A percentile compares a stretch with the other conserved stretches of the same genome.
phyloP scores from a whole-genome alignment of 1,139 yeast genomes.

The Lodderomyces margitis region DNA sequence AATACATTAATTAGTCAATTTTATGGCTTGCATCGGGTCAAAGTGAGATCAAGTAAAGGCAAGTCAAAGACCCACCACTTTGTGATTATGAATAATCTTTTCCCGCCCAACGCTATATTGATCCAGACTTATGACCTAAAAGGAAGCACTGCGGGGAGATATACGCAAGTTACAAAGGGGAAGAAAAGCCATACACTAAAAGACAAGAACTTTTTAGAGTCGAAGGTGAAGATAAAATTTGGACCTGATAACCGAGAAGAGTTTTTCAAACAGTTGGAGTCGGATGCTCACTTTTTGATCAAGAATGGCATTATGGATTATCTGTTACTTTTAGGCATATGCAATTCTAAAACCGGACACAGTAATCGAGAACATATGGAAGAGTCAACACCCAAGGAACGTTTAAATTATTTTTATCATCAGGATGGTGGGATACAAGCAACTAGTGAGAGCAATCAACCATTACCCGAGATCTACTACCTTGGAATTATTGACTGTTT shows the following conservation, averaged over 20 bases:
- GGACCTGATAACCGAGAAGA: slow-evolving; percentile 66
- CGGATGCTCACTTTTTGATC: slow-evolving; percentile 72
- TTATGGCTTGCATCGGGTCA: slow-evolving; percentile 92
- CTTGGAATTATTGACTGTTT: slow-evolving; percentile 93
- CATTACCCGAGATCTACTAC: slow-evolving; percentile 73
- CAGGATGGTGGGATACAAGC: slow-evolving; percentile 88
- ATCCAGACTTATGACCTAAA: slow-evolving; percentile 87
- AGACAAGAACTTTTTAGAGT: slow-evolving; percentile 84
- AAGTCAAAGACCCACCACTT: slow-evolving; percentile 83
- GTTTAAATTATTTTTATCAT: slow-evolving; percentile 63
- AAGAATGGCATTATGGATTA: slow-evolving; percentile 91
- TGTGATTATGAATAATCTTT: slow-evolving; percentile 93
- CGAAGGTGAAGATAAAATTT: slow-evolving; percentile 58
- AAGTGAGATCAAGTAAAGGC: slow-evolving; percentile 57
- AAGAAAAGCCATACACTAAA: slow-evolving; percentile 53
- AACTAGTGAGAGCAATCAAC: slow-evolving; percentile 62
- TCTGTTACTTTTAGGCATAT: slow-evolving; percentile 83
- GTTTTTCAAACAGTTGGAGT: slow-evolving; percentile 66
- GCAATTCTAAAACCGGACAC: slow-evolving; percentile 65
- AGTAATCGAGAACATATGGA: slow-evolving; percentile 42
- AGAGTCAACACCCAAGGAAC: slow-evolving; percentile 47
- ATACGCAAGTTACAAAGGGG: slow-evolving; percentile 38
- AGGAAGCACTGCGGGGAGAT: slow-evolving; percentile 89
- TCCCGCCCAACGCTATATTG: slow-evolving; percentile 91
- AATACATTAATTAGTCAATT: slow-evolving; percentile 89